Evolutionary conservation across 1,284 basidiomycete genomes (phyloP).

Genomic region (Irpex sp.): DNA sequence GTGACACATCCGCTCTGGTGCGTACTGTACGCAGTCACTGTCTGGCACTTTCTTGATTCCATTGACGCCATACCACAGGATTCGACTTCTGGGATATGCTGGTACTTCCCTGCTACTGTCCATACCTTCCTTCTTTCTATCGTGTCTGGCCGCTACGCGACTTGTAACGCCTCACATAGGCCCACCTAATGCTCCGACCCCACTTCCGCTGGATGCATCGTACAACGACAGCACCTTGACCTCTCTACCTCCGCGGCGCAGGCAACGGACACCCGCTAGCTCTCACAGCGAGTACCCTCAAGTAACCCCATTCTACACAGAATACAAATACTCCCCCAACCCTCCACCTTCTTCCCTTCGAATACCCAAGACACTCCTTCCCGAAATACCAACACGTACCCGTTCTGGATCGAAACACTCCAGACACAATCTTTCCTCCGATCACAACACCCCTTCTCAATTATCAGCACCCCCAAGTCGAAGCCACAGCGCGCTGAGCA

Average conservation of each 20-base stretch:
- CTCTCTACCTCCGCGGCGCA: constrained; percentile 6
- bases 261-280: background rate
- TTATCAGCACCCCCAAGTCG: constrained; percentile 5
- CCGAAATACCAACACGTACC: constrained; percentile 6
- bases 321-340: background rate
- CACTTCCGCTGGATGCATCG: background rate
- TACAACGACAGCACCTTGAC: constrained; percentile 8
- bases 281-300: background rate
- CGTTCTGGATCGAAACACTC: constrained; percentile 10
- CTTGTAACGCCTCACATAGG: constrained; percentile 18
- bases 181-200: constrained; percentile 15
- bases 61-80: constrained; percentile 35
- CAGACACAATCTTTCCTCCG: constrained; percentile 5
- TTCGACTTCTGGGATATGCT: constrained; percentile 57
- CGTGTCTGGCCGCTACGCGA: constrained; percentile 32
- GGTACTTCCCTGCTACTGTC: constrained; percentile 50
- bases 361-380: constrained; percentile 9
- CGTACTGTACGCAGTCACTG: background rate
- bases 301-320: background rate
- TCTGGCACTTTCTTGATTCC: background rate
- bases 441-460: background rate
- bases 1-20: constrained; percentile 52
- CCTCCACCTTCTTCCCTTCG: constrained; percentile 5
- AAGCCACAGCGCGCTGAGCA: constrained; percentile 4
- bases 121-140: constrained; percentile 49